Conservation (phyloP, 2,329 filamentous ascomycete genomes). For the Emmonsiellopsis sp. region DNA sequence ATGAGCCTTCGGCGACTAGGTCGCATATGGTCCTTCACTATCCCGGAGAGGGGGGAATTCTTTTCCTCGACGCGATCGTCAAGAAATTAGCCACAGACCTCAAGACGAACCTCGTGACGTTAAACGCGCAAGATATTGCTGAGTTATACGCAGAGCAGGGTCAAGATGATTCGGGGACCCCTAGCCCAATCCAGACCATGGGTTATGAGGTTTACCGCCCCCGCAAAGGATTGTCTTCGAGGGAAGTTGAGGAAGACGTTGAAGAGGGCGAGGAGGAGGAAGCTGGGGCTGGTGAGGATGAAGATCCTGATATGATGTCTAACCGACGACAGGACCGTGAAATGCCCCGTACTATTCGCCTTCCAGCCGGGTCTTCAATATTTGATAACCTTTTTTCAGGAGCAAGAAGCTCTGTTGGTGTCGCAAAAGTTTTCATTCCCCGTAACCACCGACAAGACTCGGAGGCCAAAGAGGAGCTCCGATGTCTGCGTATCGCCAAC, state of each 20-base stretch:
- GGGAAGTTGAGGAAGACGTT: slow-evolving; percentile 36
- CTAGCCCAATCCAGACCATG: slow-evolving; percentile 32
- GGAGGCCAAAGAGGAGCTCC: slow-evolving; percentile 18
- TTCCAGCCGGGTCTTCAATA: slow-evolving; percentile 5
- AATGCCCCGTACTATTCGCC: slow-evolving; percentile 9
- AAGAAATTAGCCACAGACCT: slow-evolving; percentile 52
- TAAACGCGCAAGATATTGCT: slow-evolving; percentile 38
- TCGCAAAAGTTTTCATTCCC: slow-evolving; percentile 10
- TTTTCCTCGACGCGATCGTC: slow-evolving; percentile 52
- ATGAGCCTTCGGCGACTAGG: slow-evolving; percentile 41
- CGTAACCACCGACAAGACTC: slow-evolving; percentile 2
- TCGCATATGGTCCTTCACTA: slow-evolving; percentile 52
- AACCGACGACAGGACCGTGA: slow-evolving; percentile 12
- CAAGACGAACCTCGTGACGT: slow-evolving; percentile 32
- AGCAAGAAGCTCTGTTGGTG: slow-evolving; percentile 7
- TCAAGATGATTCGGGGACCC: slow-evolving; percentile 22
- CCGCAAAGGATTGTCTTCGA: slow-evolving; percentile 19
- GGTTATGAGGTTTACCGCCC: slow-evolving; percentile 47
- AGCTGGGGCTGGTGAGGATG: slow-evolving; percentile 31
- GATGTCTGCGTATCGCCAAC: slow-evolving; percentile 26
- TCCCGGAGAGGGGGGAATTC: slow-evolving; percentile 45
- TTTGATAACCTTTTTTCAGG: slow-evolving; percentile 9
- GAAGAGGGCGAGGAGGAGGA: slow-evolving; percentile 39
- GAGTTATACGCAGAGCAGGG: slow-evolving; percentile 33
- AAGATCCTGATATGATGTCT: slow-evolving; percentile 17